Base-by-base conservation (phyloP, 2,329 filamentous ascomycete genomes). In the Calonectria ilicicola region DNA sequence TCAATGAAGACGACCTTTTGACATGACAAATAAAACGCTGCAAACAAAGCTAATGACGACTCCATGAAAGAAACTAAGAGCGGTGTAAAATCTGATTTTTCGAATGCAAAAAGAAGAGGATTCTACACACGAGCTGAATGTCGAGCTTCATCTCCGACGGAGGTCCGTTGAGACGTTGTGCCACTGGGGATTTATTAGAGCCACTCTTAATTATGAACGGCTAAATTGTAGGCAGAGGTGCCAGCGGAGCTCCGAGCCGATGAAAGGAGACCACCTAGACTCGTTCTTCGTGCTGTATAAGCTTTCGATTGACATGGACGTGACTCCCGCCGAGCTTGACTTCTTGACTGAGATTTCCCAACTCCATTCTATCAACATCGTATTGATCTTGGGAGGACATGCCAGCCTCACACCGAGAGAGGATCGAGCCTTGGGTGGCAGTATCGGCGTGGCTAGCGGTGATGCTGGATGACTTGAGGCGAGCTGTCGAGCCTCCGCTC, bases 261-360 rank as follows among this genome's bases (percentile, higher is more conserved):
- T 15, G 5, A 69, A 63, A n/a, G 10, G 17, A 26, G 2, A 63
- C 23, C 17, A 19, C 3, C 58, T 81, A 81, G 72, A 81, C 68
- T 40, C 80, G 75, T 65, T 84, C 81, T 56, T 83, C 81, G 29
- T 76, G 80, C 63, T 82, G 81, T n/a, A 79, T 73, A 23, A 85
- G 68, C 53, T 81, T 77, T 26, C 74, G 80, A 26, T 84, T 76
- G 26, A 84, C 77, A 12, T 78, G 75, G 19, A 84, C 82, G 8
- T 79, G 75, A 7, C 65, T 67, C 27, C 71, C 65, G 3, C 66
- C 40, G 14, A 72, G 14, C 12, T 56, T 75, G 32, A 69, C 65
- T 5, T 78, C 75, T 21, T 81, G 76, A 60, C 80, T 78, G 3
- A 82, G 80, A 26, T 78, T 78, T 2, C 77, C 77, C 17, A 86